A percentile compares a stretch with the other conserved stretches of the same genome.
phyloP scores from a whole-genome alignment of 2,329 filamentous ascomycete species.

The Colletotrichum noveboracense region DNA sequence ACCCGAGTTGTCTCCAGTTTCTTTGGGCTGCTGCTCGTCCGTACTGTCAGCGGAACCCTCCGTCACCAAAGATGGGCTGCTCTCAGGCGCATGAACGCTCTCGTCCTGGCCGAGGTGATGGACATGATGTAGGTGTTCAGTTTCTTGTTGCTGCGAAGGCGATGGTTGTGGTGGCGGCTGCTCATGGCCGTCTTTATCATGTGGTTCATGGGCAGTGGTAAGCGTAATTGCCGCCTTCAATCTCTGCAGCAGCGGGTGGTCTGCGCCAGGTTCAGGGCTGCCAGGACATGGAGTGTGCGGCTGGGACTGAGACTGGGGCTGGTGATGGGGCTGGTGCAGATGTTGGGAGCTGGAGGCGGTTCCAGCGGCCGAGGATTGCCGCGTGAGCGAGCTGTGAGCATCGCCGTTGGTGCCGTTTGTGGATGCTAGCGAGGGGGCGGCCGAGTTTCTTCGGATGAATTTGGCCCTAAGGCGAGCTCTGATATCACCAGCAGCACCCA shows the following conservation, averaged over 20 bases:
- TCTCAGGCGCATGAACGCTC: background rate
- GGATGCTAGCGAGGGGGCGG: conserved; percentile 39
- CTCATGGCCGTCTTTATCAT: background rate
- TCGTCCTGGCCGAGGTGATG: background rate
- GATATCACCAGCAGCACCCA: conserved; percentile 40
- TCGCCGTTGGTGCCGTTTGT: conserved; percentile 34
- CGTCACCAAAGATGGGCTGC: conserved; percentile 9
- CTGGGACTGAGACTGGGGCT: conserved; percentile 3
- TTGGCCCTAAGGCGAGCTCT: conserved; percentile 52
- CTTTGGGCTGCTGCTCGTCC: conserved; percentile 6
- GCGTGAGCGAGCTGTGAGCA: conserved; percentile 26
- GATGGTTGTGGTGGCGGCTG: background rate
- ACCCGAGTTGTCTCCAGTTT: conserved; percentile 3
- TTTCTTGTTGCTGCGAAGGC: conserved; percentile 18
- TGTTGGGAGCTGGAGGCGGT: conserved; percentile 15
- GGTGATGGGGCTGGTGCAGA: background rate
- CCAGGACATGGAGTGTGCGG: conserved; percentile 2
- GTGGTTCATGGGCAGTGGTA: background rate
- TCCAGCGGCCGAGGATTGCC: conserved; percentile 22
- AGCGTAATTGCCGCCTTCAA: conserved; percentile 15
- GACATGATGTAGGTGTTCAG: conserved; percentile 3
- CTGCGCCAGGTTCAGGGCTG: conserved; percentile 1
- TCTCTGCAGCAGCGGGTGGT: conserved; percentile 10
- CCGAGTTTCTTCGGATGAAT: conserved; percentile 49
- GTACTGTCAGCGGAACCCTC: conserved; percentile 11